phyloP scores from a whole-genome alignment of 257 asterid species.

The Catharanthus roseus region DNA sequence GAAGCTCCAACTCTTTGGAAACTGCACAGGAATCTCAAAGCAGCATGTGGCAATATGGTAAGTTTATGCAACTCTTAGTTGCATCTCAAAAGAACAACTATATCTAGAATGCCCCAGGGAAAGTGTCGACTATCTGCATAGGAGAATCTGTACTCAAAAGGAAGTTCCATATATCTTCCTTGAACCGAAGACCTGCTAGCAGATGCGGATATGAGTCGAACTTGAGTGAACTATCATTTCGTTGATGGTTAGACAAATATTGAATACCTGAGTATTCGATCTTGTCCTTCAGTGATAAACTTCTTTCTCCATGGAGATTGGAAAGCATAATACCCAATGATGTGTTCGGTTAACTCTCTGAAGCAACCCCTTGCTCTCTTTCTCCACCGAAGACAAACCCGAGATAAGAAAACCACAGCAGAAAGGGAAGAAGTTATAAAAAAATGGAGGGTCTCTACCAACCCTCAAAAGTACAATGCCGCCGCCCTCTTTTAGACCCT shows the following conservation, averaged over 20 bases:
- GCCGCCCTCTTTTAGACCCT: not conserved
- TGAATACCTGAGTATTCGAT: not conserved
- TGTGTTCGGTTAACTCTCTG: not conserved
- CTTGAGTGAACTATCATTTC: not conserved
- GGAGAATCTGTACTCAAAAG: not conserved
- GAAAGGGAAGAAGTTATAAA: not conserved
- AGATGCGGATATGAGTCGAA: not conserved
- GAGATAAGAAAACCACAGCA: not conserved
- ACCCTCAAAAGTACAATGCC: not conserved
- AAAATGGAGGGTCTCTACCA: no score
- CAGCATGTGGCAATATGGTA: slow-evolving; percentile 56
- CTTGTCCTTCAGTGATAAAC: not conserved
- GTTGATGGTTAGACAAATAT: not conserved
- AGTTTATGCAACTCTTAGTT: slow-evolving; percentile 6
- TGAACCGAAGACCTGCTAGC: not conserved
- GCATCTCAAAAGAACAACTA: not conserved
- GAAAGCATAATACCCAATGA: not conserved
- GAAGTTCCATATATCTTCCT: not conserved
- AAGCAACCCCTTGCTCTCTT: no score
- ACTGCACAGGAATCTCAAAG: slow-evolving; percentile 43
- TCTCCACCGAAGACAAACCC: no score
- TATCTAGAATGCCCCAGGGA: not conserved
- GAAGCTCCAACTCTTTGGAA: slow-evolving; percentile 37
- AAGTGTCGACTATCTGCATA: not conserved
- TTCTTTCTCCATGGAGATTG: not conserved